Conservation (phyloP, 2,329 filamentous ascomycete genomes). For the Trichoderma endophyticum region DNA sequence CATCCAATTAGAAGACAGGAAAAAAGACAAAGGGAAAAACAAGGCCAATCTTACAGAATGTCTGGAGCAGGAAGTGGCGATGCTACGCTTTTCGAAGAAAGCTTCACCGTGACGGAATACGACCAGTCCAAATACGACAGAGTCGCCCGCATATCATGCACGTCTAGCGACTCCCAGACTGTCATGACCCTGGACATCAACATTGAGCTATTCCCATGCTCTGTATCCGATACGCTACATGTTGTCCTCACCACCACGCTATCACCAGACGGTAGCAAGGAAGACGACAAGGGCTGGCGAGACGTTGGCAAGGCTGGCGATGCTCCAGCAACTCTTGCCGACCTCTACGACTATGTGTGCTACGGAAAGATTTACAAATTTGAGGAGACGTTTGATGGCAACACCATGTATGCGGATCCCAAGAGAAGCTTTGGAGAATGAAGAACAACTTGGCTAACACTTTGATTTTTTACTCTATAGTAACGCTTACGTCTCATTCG, state of each 20-base stretch:
- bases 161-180: conserved; percentile 69
- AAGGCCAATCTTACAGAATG: conserved; percentile 18
- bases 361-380: conserved; percentile 88
- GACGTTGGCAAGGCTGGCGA: conserved; percentile 58
- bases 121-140: conserved; percentile 93
- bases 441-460: not conserved
- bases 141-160: conserved; percentile 79
- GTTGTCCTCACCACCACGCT: conserved; percentile 83
- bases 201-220: conserved; percentile 81
- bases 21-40: conserved; percentile 10
- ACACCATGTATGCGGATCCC: conserved; percentile 64
- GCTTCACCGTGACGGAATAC: conserved; percentile 75
- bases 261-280: conserved; percentile 78
- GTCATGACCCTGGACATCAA: conserved; percentile 89
- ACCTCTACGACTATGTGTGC: conserved; percentile 85
- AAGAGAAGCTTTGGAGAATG: not conserved
- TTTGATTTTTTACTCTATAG: conserved; percentile 43
- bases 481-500: conserved; percentile 92
- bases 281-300: conserved; percentile 77
- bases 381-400: conserved; percentile 72
- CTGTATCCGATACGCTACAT: conserved; percentile 70
- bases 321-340: conserved; percentile 62
- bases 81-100: conserved; percentile 89
- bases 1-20: not conserved
- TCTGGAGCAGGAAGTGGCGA: conserved; percentile 62